Base-by-base conservation (phyloP, 2,329 filamentous ascomycete species). In the Scleromitrula shiraiana region DNA sequence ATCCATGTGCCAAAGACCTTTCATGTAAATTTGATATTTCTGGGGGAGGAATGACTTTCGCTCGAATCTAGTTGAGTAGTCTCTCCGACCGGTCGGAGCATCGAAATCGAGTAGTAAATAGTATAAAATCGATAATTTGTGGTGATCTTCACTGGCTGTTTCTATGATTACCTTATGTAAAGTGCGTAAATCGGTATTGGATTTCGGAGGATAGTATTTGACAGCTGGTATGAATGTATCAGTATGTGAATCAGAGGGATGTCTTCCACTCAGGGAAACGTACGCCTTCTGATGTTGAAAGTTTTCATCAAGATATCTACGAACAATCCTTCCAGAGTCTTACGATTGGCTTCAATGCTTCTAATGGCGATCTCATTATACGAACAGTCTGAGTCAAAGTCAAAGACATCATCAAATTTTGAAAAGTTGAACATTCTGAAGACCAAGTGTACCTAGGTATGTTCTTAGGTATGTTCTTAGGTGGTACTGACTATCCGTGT, bases 41-140 rank as follows among this genome's bases (percentile, higher is more conserved):
- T 75, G 73, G 1, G 88, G 86, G 43, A 94, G 73, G 53, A 82
- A 80, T 5, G 80, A 80, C 20, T 69, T 68, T 35, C 68, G 66
- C 14, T 82, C 79, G 57, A 91, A 88, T 1, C 62, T 53, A 17
- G 74, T 72, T 2, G 80, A 72, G 6, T 70, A 59, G 29, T 76
- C 71, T 15, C 74, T 66, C 10, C 46, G 52, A 20, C 52, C 49
- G 2, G 59, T 62, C n/a, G 58, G 54, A 3, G 73, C 71, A 17
- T 72, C 71, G 61, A 84, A 78, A 64, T 94, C 87, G 60, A 88
- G 82, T 3, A 94, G 75, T 32, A 94, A 71, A 64, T 94, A 95
- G 71, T 87, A 94, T 54, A 94, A 73, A 40, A 93, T 75, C 15
- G 88, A 87, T 56, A 89, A 80, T 65, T 90, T 90, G 68, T 90